These are phyloP conservation scores for Primulina huaijiensis DNA, from an alignment of 257 asterid species.

Conservation along the genomic window DNA sequence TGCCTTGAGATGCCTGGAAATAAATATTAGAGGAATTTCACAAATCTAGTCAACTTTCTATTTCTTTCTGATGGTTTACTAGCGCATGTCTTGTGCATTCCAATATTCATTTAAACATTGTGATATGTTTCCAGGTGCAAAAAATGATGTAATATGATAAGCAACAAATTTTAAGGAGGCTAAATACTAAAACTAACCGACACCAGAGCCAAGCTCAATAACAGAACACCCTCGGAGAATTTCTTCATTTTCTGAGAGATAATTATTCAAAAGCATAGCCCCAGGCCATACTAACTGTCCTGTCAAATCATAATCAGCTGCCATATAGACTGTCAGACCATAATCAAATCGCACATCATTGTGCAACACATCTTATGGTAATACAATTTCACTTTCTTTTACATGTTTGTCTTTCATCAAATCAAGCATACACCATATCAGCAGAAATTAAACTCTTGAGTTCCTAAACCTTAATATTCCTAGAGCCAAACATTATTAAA, in stretches of 20 bases:
- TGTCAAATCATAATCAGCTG: slow-evolving; percentile 97
- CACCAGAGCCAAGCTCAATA: slow-evolving; percentile 93
- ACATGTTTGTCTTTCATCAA: background rate
- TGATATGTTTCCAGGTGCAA: background rate
- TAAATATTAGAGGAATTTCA: background rate
- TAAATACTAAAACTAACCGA: slow-evolving; percentile 50
- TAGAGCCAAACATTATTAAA: background rate
- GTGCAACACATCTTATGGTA: background rate
- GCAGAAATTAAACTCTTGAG: background rate
- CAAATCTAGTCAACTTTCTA: background rate
- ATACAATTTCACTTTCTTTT: background rate
- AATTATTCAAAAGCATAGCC: slow-evolving; percentile 72
- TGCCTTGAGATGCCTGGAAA: background rate
- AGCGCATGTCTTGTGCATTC: background rate
- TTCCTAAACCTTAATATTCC: background rate
- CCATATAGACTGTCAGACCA: slow-evolving; percentile 36
- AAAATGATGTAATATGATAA: background rate
- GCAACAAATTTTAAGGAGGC: background rate
- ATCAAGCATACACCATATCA: background rate
- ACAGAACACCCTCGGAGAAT: slow-evolving; percentile 64
- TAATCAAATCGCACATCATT: slow-evolving; percentile 14
- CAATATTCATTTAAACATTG: background rate
- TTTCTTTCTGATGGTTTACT: background rate
- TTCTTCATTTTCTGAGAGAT: slow-evolving; percentile 63
- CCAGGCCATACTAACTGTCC: slow-evolving; percentile 99